Evolutionary conservation across 2,329 filamentous ascomycete genomes (phyloP), one percentile per base, ranked within the genome.

Genomic region (Alternaria infectoria): DNA sequence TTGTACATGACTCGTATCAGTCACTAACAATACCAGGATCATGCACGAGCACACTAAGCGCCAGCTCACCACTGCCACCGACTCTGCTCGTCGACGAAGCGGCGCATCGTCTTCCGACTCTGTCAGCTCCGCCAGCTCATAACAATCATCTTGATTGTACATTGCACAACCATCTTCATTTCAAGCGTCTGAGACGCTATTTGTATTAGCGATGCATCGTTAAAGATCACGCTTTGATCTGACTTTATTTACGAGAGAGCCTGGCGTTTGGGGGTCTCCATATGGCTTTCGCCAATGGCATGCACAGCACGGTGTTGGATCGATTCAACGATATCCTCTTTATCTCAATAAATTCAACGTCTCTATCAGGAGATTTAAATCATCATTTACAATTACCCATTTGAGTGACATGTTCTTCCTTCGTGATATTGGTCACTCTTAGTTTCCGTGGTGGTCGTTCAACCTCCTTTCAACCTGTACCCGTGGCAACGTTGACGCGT

Each of bases 11-110:
- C 44, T 45, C 15, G 44, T 19, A 56, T 40, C 57, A 52, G 6
- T 12, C 3, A 36, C 65, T 75, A 69, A 76, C 52, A 26, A 0
- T 3, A 5, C 4, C 51, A 84, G 83, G 54, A 77, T 84, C 55
- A 84, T 85, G 82, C 83, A 84, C 64, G 79, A 84, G 66, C 83
- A 85, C 75, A 85, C 83, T 66, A 83, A 82, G 73, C 79, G 79
- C 54, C 83, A 85, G 69, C 81, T 84, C 49, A 80, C 78, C 54
- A 81, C 77, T 49, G 83, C 83, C 1, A 81, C 82, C 50, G 77
- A 78, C 62, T 84, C 82, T 9, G 82, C 81, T 4, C 79, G 81
- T 30, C 76, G 83, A 72, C 78, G 82, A 61, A 72, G 66, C 25
- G 70, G 62, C 44, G 30, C 57, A 44, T 68, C 65, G 26, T 58